A percentile compares a stretch with the other conserved stretches of the same genome.
These are phyloP conservation scores for Fusarium hostae DNA, from an alignment of 2,329 filamentous ascomycete species.

Conservation along the genomic window DNA sequence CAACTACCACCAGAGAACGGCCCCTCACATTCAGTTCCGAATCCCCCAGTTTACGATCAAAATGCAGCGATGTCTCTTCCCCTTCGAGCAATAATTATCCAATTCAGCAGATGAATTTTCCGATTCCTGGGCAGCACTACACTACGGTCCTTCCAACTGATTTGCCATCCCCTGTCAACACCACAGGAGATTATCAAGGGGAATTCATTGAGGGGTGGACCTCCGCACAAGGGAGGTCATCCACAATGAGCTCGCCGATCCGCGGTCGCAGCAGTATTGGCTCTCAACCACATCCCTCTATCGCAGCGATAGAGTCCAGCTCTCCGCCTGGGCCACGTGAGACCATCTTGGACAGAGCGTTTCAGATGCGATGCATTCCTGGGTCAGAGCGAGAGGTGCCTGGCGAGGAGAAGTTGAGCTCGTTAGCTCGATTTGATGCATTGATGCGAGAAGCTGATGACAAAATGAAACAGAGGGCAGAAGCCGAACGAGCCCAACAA, in stretches of 20 bases:
- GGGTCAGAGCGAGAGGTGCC: slow-evolving; percentile 65
- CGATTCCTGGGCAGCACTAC: slow-evolving; percentile 60
- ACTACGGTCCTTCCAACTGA: slow-evolving; percentile 64
- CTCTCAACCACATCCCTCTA: slow-evolving; percentile 56
- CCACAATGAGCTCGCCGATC: slow-evolving; percentile 66
- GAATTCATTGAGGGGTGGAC: slow-evolving; percentile 72
- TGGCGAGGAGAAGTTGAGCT: slow-evolving; percentile 72
- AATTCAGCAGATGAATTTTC: slow-evolving; percentile 52
- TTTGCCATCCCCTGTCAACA: slow-evolving; percentile 66
- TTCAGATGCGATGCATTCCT: slow-evolving; percentile 71
- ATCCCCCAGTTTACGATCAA: slow-evolving; percentile 70
- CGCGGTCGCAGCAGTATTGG: slow-evolving; percentile 65
- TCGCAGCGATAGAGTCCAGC: slow-evolving; percentile 54
- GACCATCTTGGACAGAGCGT: slow-evolving; percentile 74
- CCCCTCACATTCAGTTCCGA: slow-evolving; percentile 66
- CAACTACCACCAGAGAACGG: slow-evolving; percentile 55
- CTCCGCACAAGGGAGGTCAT: slow-evolving; percentile 67
- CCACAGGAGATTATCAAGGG: slow-evolving; percentile 63
- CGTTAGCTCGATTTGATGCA: slow-evolving; percentile 72
- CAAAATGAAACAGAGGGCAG: slow-evolving; percentile 56
- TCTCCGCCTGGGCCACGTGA: slow-evolving; percentile 67
- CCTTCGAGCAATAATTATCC: slow-evolving; percentile 62
- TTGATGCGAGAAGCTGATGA: slow-evolving; percentile 71
- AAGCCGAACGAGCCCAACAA: slow-evolving; percentile 48
- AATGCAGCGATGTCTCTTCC: slow-evolving; percentile 71